Evolutionary conservation across 495 filamentous ascomycete genomes (phyloP).

Genomic region (Penicillium cinerascens): DNA sequence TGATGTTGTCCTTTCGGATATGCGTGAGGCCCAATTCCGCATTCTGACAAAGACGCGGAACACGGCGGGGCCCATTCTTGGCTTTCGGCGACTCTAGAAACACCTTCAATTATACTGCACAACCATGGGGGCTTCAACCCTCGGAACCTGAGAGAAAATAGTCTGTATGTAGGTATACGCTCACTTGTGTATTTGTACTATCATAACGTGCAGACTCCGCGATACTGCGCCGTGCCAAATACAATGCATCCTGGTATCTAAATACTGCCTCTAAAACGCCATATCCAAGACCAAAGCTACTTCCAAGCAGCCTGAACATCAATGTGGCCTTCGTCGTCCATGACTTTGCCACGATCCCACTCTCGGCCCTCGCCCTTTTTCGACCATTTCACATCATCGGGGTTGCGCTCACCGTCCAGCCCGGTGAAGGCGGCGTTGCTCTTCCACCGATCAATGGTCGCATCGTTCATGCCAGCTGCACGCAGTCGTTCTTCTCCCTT

Average conservation of each 20-base stretch:
- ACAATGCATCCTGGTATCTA: conserved; percentile 8
- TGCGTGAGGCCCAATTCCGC: conserved; percentile 25
- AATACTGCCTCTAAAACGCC: background rate
- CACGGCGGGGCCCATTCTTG: background rate
- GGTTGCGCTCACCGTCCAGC: conserved; percentile 43
- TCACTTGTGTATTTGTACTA: background rate
- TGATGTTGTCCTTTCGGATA: conserved; percentile 5
- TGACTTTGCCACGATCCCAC: conserved; percentile 85
- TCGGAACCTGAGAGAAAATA: no score
- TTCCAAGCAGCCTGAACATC: conserved; percentile 50
- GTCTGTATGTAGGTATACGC: no score
- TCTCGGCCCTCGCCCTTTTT: conserved; percentile 77
- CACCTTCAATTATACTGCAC: no score
- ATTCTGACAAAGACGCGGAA: conserved; percentile 26
- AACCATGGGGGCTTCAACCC: no score
- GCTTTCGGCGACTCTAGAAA: background rate
- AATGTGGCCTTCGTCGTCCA: conserved; percentile 60
- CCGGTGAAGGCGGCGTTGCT: conserved; percentile 44
- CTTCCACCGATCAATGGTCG: conserved; percentile 76
- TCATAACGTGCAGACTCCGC: background rate
- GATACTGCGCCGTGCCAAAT: background rate
- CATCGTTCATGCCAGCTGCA: conserved; percentile 74
- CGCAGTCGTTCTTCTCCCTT: conserved; percentile 74
- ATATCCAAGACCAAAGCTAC: background rate
- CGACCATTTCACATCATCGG: conserved; percentile 73